These are phyloP conservation scores for Chaetomium sp. DNA, from an alignment of 2,329 filamentous ascomycete genomes.

Conservation along the genomic window DNA sequence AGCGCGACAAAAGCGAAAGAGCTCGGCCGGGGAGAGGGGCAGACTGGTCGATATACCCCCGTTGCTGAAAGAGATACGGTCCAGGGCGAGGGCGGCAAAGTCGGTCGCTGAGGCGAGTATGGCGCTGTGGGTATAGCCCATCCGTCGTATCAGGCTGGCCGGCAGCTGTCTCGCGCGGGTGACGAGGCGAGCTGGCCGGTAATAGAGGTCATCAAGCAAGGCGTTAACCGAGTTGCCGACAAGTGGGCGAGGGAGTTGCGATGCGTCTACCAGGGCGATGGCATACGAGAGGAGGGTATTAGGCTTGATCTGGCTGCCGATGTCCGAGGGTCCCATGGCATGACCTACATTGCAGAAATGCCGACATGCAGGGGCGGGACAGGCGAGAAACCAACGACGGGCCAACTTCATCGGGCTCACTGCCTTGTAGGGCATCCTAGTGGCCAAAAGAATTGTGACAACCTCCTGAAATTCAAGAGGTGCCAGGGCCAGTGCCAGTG, in stretches of 20 bases:
- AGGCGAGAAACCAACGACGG: neutral
- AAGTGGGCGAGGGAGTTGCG: constrained; percentile 1
- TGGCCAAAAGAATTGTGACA: neutral
- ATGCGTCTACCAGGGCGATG: neutral
- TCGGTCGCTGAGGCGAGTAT: neutral
- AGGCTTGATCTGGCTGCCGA: neutral
- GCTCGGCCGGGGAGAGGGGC: neutral
- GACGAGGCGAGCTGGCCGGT: neutral
- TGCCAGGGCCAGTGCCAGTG: too few relatives aligned
- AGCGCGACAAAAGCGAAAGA: constrained; percentile 1
- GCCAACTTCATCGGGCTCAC: neutral
- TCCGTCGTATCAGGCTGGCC: neutral
- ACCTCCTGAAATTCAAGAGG: neutral
- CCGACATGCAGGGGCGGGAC: neutral
- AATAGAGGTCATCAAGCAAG: neutral
- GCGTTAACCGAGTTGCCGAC: neutral
- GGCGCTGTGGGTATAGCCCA: neutral
- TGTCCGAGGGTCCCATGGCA: neutral
- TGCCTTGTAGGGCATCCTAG: neutral
- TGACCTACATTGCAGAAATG: neutral
- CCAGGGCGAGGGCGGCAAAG: neutral
- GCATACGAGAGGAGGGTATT: constrained; percentile 4
- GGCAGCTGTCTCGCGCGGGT: neutral
- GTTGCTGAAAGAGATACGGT: neutral
- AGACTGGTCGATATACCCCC: neutral